Evolutionary conservation across 768 basidiomycete genomes (phyloP).

Genomic region (Lepiota venenata): DNA sequence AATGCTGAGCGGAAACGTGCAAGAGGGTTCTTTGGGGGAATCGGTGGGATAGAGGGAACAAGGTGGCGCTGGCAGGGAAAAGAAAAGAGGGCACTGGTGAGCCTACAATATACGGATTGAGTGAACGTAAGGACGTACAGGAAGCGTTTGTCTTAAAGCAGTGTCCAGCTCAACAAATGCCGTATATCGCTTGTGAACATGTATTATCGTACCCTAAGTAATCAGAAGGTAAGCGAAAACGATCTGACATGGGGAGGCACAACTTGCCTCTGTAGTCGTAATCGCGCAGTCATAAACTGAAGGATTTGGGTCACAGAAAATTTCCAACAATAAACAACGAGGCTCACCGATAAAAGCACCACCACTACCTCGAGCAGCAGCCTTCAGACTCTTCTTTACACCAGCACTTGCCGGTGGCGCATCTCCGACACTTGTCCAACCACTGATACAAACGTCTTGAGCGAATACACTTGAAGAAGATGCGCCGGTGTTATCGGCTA

Average conservation of each 20-base stretch:
- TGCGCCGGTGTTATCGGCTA: slow-evolving; percentile 53
- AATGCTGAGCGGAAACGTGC: slow-evolving; percentile 66
- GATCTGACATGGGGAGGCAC: not conserved
- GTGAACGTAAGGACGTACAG: slow-evolving; percentile 33
- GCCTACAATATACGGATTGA: not conserved
- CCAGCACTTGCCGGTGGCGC: slow-evolving; percentile 9
- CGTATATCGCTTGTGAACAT: slow-evolving; percentile 64
- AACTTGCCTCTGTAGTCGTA: slow-evolving; percentile 51
- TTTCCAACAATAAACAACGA: not conserved
- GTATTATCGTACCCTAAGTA: slow-evolving; percentile 56
- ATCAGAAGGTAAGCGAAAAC: slow-evolving; percentile 5
- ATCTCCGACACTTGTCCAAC: slow-evolving; percentile 71
- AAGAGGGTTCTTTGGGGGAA: slow-evolving; percentile 69
- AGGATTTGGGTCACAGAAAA: not conserved
- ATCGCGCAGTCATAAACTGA: slow-evolving; percentile 71
- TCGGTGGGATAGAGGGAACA: slow-evolving; percentile 46
- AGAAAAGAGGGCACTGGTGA: not conserved
- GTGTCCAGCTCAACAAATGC: slow-evolving; percentile 56
- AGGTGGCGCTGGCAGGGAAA: slow-evolving; percentile 34
- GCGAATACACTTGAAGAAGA: slow-evolving; percentile 42
- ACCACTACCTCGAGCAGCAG: slow-evolving; percentile 26
- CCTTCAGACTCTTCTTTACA: slow-evolving; percentile 5
- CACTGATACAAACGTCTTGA: slow-evolving; percentile 59
- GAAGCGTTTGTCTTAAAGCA: slow-evolving; percentile 46
- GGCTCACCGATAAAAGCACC: slow-evolving; percentile 61